A percentile compares a stretch with the other conserved stretches of the same genome.
Evolutionary conservation across 202 grass and related monocot genomes (phyloP).

Genomic region (Zizania palustris): DNA sequence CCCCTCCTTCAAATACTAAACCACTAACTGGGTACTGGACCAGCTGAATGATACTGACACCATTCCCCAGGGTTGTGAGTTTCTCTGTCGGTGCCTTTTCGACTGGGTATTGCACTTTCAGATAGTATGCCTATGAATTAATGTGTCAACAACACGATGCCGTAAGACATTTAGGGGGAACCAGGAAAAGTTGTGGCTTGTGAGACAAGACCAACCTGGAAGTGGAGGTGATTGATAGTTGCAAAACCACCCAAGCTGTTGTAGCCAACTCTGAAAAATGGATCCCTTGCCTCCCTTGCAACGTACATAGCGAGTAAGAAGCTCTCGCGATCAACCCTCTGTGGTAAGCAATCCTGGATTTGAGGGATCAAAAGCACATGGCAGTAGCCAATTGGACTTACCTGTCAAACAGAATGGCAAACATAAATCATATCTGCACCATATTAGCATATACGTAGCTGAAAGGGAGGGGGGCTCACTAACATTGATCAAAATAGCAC

Average conservation of each 20-base stretch:
- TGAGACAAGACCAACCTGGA: conserved; percentile 63
- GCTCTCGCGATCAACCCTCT: conserved; percentile 69
- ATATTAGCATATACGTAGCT: not conserved
- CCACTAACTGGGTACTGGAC: conserved; percentile 71
- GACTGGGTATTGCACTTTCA: conserved; percentile 67
- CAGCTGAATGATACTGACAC: conserved; percentile 53
- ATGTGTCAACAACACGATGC: conserved; percentile 12
- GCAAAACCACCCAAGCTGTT: conserved; percentile 93
- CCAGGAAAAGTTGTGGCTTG: not conserved
- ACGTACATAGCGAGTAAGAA: conserved; percentile 71
- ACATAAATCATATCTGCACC: not conserved
- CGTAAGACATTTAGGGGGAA: not conserved
- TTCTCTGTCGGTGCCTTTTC: conserved; percentile 58
- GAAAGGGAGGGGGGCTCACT: not conserved
- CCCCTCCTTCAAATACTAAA: conserved; percentile 65
- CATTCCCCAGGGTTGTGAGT: conserved; percentile 41
- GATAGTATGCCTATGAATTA: conserved; percentile 60
- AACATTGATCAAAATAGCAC: conserved; percentile 76
- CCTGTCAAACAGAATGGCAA: conserved; percentile 44
- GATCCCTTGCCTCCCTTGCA: conserved; percentile 59
- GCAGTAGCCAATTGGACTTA: conserved; percentile 80
- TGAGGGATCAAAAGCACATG: conserved; percentile 82
- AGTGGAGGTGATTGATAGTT: conserved; percentile 93
- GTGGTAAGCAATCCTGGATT: conserved; percentile 65
- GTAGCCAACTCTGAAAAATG: conserved; percentile 84